A percentile compares a stretch with the other conserved stretches of the same genome.
Evolutionary conservation across 768 basidiomycete genomes (phyloP).

Genomic region (Amanita brunnescens): DNA sequence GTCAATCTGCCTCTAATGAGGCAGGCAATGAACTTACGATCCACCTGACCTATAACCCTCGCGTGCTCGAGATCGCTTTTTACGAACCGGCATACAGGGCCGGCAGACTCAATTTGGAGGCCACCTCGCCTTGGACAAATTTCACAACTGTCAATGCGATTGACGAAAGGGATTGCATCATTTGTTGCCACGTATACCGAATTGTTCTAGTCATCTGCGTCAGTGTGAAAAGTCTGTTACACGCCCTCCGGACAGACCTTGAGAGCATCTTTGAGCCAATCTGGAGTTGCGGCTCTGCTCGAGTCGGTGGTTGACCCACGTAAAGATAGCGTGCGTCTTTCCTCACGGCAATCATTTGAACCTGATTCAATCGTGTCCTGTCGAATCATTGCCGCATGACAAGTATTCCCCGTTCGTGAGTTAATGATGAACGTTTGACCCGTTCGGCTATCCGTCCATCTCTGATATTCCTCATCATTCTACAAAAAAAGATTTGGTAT

Average conservation of each 20-base stretch:
- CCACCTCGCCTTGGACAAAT: slow-evolving; percentile 7
- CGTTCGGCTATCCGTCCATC: slow-evolving; percentile 59
- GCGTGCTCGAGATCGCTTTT: slow-evolving; percentile 49
- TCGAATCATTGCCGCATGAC: slow-evolving; percentile 21
- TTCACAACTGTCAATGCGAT: background rate
- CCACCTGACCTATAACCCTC: slow-evolving; percentile 73
- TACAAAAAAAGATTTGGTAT: slow-evolving; percentile 3
- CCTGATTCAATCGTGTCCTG: slow-evolving; percentile 3
- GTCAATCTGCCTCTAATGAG: slow-evolving; percentile 27
- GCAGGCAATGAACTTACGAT: slow-evolving; percentile 86
- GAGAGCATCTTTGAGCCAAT: slow-evolving; percentile 59
- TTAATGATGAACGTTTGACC: slow-evolving; percentile 54
- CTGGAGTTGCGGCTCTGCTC: slow-evolving; percentile 29
- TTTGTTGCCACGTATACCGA: slow-evolving; percentile 42
- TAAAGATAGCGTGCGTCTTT: slow-evolving; percentile 18
- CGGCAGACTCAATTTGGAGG: background rate
- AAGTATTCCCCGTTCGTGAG: slow-evolving; percentile 61
- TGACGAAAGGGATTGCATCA: slow-evolving; percentile 30
- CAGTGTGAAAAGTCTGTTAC: background rate
- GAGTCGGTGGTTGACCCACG: slow-evolving; percentile 3
- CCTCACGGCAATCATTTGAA: slow-evolving; percentile 8
- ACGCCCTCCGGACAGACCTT: slow-evolving; percentile 27
- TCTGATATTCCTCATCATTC: slow-evolving; percentile 6
- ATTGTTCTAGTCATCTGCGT: slow-evolving; percentile 36
- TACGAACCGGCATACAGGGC: slow-evolving; percentile 5